phyloP scores from a whole-genome alignment of 1,284 basidiomycete genomes.

The Erythrobasidium hasegawianum region DNA sequence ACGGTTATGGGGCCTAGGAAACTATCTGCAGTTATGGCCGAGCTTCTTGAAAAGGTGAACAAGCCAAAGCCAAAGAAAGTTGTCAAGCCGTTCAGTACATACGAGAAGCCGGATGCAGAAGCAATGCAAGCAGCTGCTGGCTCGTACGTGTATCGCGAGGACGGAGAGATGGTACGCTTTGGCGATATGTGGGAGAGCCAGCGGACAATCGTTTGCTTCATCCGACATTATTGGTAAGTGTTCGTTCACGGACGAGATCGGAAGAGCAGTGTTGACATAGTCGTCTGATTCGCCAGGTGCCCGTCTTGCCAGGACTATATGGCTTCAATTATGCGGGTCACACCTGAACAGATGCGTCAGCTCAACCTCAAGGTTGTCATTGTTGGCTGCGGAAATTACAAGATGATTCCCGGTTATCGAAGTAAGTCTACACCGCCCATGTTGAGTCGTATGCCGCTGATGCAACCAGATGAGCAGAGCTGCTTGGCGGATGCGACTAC shows the following conservation, averaged over 20 bases:
- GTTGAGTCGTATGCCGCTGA: neutral
- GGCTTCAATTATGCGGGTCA: slow-evolving; percentile 18
- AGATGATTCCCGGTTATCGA: slow-evolving; percentile 24
- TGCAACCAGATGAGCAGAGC: neutral
- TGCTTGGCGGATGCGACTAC: slow-evolving; percentile 10
- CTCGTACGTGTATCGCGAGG: neutral
- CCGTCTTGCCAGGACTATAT: slow-evolving; percentile 32
- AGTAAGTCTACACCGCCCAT: slow-evolving; percentile 1
- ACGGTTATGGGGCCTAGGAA: neutral
- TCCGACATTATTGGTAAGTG: slow-evolving; percentile 23
- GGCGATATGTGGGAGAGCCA: slow-evolving; percentile 22
- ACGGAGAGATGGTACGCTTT: slow-evolving; percentile 18
- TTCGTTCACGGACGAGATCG: neutral
- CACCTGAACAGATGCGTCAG: slow-evolving; percentile 18
- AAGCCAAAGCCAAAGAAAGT: neutral
- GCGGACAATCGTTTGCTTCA: slow-evolving; percentile 33
- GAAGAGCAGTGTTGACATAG: neutral
- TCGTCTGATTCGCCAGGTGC: neutral
- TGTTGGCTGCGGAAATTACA: slow-evolving; percentile 23
- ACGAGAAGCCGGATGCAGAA: slow-evolving; percentile 6
- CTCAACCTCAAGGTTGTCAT: slow-evolving; percentile 22
- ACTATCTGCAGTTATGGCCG: neutral
- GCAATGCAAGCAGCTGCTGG: slow-evolving; percentile 15
- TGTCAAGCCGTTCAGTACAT: neutral
- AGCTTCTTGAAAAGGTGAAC: neutral